Evolutionary conservation across 1,284 basidiomycete genomes (phyloP).

Genomic region (Cystobasidium sp.): DNA sequence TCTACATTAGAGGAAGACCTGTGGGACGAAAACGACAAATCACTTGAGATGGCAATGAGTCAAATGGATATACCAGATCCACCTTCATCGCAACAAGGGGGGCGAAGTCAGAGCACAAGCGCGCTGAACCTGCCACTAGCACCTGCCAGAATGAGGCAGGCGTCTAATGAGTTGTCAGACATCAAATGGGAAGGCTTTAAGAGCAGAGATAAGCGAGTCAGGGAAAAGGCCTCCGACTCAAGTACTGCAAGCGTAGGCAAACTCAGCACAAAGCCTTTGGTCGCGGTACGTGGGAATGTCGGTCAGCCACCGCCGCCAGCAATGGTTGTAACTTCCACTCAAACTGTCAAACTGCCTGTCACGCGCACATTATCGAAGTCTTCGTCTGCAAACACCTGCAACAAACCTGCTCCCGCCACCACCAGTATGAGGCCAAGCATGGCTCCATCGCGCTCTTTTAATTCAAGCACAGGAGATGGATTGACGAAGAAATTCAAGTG

Average conservation of each 20-base stretch:
- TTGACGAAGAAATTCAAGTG: conserved; percentile 20
- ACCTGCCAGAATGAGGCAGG: background rate
- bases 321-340: background rate
- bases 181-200: conserved; percentile 12
- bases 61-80: conserved; percentile 39
- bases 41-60: conserved; percentile 37
- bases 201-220: conserved; percentile 14
- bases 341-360: too few relatives aligned
- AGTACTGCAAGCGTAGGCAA: conserved; percentile 4
- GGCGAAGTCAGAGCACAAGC: conserved; percentile 1
- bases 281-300: background rate
- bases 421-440: background rate
- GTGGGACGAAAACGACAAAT: conserved; percentile 35
- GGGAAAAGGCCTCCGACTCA: conserved; percentile 15
- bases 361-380: background rate
- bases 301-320: background rate
- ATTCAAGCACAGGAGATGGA: background rate
- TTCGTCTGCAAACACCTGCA: background rate
- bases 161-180: background rate
- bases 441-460: conserved; percentile 7
- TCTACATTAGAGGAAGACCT: conserved; percentile 3
- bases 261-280: conserved; percentile 28
- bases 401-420: background rate
- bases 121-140: background rate
- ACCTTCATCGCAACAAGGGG: conserved; percentile 25